Evolutionary conservation across 2,329 filamentous ascomycete genomes (phyloP).

Genomic region (Penicillium hordei): DNA sequence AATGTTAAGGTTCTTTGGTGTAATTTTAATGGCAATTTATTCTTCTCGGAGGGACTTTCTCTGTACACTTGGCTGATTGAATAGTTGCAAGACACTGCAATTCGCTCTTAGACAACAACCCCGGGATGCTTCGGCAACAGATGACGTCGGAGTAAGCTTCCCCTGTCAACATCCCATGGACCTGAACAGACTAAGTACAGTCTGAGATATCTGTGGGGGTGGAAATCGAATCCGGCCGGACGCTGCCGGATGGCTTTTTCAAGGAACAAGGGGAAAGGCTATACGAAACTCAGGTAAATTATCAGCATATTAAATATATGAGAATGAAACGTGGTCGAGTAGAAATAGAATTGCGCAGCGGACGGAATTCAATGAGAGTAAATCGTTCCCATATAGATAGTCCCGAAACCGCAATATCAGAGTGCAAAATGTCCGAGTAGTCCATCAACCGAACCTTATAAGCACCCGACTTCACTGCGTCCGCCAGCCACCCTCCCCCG

Average conservation of each 20-base stretch:
- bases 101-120: neutral
- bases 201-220: neutral
- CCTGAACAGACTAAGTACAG: neutral
- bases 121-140: slow-evolving; percentile 2
- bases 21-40: neutral
- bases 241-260: neutral
- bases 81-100: neutral
- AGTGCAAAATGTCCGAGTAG: neutral
- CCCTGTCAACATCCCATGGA: neutral
- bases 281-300: neutral
- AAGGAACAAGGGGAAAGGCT: neutral
- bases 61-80: neutral
- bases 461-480: neutral
- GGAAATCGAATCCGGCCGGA: slow-evolving; percentile 2
- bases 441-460: neutral
- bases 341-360: neutral
- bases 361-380: neutral
- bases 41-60: neutral
- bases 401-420: neutral
- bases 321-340: neutral
- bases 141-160: slow-evolving; percentile 3
- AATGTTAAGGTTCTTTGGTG: neutral
- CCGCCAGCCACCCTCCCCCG: slow-evolving; percentile 9
- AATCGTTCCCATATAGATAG: neutral
- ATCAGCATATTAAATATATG: neutral